A percentile compares a stretch with the other conserved stretches of the same genome.
These are phyloP conservation scores for Anaeromyces robustus DNA, from an alignment of 192 early-diverging fungal genomes.

Conservation along the genomic window DNA sequence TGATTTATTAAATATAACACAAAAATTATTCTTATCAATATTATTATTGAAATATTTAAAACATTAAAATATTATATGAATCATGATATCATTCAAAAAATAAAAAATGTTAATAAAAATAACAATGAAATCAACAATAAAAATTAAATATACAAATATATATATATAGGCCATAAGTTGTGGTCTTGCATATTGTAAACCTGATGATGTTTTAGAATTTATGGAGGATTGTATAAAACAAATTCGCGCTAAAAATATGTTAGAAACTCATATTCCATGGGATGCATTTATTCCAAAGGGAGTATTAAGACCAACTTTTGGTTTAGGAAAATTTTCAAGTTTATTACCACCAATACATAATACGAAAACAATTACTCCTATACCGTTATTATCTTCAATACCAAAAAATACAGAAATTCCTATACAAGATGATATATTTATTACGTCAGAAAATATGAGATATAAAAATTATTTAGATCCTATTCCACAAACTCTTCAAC, in stretches of 20 bases:
- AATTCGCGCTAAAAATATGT: background rate
- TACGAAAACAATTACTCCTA: background rate
- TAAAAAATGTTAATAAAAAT: too few species aligned
- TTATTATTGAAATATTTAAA: too few species aligned
- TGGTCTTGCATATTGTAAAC: background rate
- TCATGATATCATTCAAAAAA: too few species aligned
- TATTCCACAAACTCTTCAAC: background rate
- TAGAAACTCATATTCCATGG: background rate
- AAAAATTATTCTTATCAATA: too few species aligned
- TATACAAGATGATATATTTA: background rate
- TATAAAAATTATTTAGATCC: background rate
- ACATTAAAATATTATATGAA: too few species aligned
- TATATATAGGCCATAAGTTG: background rate
- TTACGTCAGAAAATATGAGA: background rate
- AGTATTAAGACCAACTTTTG: background rate
- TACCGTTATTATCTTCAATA: background rate
- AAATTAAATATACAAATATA: too few species aligned
- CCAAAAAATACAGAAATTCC: background rate
- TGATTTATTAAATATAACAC: too few species aligned
- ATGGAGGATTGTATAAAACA: background rate
- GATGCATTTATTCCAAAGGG: background rate
- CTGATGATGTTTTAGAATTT: background rate
- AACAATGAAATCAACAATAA: too few species aligned
- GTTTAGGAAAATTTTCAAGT: background rate
- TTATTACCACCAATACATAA: background rate